phyloP scores from a whole-genome alignment of 2,329 filamentous ascomycete genomes.

The Ophiosphaerella korrae region DNA sequence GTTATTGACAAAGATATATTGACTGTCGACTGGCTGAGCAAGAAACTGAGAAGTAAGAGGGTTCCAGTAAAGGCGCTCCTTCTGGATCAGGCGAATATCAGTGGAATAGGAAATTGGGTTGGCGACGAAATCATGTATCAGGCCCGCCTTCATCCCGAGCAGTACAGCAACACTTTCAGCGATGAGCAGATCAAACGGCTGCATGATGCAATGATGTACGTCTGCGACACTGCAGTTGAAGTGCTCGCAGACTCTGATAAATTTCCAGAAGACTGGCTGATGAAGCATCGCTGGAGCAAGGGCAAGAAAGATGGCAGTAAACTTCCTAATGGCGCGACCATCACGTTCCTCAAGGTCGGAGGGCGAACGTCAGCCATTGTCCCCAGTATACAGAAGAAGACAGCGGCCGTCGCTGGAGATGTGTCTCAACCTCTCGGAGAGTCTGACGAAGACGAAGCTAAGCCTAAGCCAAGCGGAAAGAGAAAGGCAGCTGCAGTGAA shows the following conservation, averaged over 20 bases:
- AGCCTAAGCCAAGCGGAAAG: conserved; percentile 43
- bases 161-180: conserved; percentile 83
- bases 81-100: conserved; percentile 82
- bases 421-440: conserved; percentile 44
- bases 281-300: conserved; percentile 88
- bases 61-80: conserved; percentile 89
- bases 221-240: conserved; percentile 80
- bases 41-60: conserved; percentile 73
- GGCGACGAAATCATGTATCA: conserved; percentile 93
- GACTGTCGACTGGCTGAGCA: conserved; percentile 74
- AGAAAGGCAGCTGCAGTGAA: conserved; percentile 37
- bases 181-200: conserved; percentile 73
- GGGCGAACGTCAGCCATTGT: conserved; percentile 91
- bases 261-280: conserved; percentile 85
- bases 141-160: conserved; percentile 86
- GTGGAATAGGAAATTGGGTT: conserved; percentile 97
- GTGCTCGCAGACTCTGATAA: conserved; percentile 78
- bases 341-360: conserved; percentile 86
- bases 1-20: conserved; percentile 79
- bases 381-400: conserved; percentile 85
- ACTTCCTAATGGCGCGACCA: conserved; percentile 82
- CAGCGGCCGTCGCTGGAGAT: conserved; percentile 62
- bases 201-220: conserved; percentile 73
- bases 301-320: conserved; percentile 73
- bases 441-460: conserved; percentile 24